Percentiles rank a stretch among this genome's conserved stretches.
phyloP scores from a whole-genome alignment of 192 early-diverging fungal species.

The Podila epigama region DNA sequence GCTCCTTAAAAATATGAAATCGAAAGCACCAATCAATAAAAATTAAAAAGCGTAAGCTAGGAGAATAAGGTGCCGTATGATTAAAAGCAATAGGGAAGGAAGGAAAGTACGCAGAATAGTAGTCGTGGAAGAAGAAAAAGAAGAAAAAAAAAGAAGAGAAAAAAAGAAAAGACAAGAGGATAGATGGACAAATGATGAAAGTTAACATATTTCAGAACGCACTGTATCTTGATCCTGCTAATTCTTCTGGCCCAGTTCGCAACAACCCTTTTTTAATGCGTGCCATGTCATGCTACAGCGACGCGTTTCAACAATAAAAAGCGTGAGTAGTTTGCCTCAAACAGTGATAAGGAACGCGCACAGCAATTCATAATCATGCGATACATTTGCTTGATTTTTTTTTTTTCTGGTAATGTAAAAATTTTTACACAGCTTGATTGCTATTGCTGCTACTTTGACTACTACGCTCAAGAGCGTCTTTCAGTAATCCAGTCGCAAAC shows the following conservation, averaged over 20 bases:
- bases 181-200: too few relatives aligned
- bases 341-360: too few relatives aligned
- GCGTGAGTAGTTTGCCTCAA: too few relatives aligned
- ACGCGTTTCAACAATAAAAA: too few relatives aligned
- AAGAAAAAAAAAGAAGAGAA: neutral
- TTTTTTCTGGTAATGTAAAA: neutral
- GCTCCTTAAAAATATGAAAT: neutral
- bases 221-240: neutral
- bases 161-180: too few relatives aligned
- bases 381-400: neutral
- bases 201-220: neutral
- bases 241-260: too few relatives aligned
- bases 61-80: neutral
- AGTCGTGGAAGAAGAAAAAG: neutral
- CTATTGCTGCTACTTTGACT: neutral
- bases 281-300: too few relatives aligned
- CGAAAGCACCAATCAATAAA: neutral
- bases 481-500: conserved; percentile 31
- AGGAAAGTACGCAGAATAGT: neutral
- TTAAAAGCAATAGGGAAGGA: neutral
- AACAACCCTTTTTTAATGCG: too few relatives aligned
- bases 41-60: too few relatives aligned
- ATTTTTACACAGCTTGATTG: neutral
- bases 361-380: too few relatives aligned
- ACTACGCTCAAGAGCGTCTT: conserved; percentile 39